These are phyloP conservation scores for Phlebiopsis gigantea DNA, from an alignment of 768 basidiomycete species.

Conservation along the genomic window DNA sequence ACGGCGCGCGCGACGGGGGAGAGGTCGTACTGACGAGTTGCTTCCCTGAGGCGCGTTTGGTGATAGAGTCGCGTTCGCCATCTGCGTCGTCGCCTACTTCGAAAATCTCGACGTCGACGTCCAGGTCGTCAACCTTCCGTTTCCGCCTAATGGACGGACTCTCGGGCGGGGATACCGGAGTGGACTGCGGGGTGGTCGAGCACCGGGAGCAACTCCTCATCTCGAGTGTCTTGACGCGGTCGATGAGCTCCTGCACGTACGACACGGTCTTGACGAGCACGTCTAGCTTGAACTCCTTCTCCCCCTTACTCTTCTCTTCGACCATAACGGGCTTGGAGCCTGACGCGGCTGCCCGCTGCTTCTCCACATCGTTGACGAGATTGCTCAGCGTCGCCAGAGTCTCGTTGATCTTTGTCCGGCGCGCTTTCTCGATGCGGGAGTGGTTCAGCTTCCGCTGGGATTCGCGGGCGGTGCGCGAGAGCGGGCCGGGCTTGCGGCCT, in stretches of 20 bases:
- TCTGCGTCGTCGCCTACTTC: conserved; percentile 11
- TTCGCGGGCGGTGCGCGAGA: conserved; percentile 77
- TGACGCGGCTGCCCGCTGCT: conserved; percentile 26
- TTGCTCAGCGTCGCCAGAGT: conserved; percentile 71
- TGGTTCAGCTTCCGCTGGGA: conserved; percentile 90
- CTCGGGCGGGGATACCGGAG: background rate
- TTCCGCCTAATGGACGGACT: conserved; percentile 21
- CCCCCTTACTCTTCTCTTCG: conserved; percentile 52
- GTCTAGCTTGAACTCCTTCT: conserved; percentile 91
- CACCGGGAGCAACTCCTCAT: conserved; percentile 12
- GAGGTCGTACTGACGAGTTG: conserved; percentile 19
- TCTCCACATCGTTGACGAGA: conserved; percentile 52
- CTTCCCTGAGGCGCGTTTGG: background rate
- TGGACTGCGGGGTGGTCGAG: background rate
- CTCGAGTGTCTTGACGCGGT: conserved; percentile 41
- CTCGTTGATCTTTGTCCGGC: conserved; percentile 94
- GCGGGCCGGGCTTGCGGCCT: conserved; percentile 62
- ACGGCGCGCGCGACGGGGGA: background rate
- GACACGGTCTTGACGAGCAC: conserved; percentile 79
- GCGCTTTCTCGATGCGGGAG: conserved; percentile 88
- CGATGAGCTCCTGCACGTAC: conserved; percentile 68
- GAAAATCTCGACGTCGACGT: conserved; percentile 8
- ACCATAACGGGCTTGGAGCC: conserved; percentile 22
- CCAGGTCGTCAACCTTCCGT: background rate
- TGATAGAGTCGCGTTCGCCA: background rate